These are phyloP conservation scores for Penicillium sp. DNA, from an alignment of 2,329 filamentous ascomycete genomes.

Conservation along the genomic window DNA sequence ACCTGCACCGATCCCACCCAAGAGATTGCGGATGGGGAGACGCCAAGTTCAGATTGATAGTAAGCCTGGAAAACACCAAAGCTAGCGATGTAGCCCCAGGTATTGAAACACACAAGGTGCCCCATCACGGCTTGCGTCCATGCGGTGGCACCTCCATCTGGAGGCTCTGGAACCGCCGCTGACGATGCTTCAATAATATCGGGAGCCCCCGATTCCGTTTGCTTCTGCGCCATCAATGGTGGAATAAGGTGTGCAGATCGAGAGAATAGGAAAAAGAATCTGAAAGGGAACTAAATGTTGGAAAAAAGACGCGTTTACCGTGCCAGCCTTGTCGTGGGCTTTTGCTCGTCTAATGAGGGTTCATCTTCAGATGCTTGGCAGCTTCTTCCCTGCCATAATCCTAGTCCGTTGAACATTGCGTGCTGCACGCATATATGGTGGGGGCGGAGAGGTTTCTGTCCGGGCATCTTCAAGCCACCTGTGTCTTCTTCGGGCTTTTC, in stretches of 20 bases:
- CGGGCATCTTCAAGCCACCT: not conserved
- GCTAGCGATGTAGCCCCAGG: constrained; percentile 22
- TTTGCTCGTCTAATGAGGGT: not conserved
- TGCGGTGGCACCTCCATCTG: constrained; percentile 28
- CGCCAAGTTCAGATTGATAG: constrained; percentile 1
- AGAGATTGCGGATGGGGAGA: constrained; percentile 3
- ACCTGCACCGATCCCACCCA: constrained; percentile 20
- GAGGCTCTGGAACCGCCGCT: constrained; percentile 1
- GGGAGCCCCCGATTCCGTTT: not conserved
- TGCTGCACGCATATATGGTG: not conserved
- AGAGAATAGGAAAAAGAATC: not conserved
- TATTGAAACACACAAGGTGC: constrained; percentile 23
- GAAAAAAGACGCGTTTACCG: not conserved
- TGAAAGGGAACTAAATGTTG: not conserved
- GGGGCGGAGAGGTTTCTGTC: not conserved
- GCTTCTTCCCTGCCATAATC: not conserved
- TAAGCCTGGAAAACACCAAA: constrained; percentile 12
- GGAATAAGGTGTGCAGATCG: not conserved
- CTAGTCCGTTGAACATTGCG: not conserved
- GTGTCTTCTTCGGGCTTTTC: not conserved
- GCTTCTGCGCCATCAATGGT: constrained; percentile 3
- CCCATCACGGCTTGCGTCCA: constrained; percentile 24
- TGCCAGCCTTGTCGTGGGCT: not conserved
- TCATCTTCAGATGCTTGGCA: not conserved
- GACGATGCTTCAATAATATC: not conserved